Base-by-base conservation (phyloP, 1,284 basidiomycete genomes). In the Trichosporon sp. region DNA sequence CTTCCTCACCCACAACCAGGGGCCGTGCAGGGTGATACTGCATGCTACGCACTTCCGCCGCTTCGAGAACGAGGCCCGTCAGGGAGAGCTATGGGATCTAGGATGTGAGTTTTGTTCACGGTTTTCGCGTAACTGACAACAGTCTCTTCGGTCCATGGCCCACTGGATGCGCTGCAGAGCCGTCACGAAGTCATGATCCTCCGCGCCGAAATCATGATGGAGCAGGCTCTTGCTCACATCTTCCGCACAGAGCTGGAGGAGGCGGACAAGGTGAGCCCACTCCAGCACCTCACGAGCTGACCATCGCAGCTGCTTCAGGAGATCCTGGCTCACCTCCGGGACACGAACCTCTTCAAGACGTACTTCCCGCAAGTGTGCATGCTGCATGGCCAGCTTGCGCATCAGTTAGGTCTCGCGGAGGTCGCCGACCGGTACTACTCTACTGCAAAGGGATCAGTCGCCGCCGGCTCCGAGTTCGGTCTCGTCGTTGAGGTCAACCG, bases 31-130 rank as follows among this genome's bases (percentile, higher is more conserved):
- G 32, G 51, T 43, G 56, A 0, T 79, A 78, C 72, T 78, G 78
- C 61, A 74, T 63, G 5, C 70, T 81, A 4, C 65, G 75, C 2
- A 73, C 79, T 64, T 61, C 76, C 1, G 66, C 67, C 8, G 76
- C 75, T 74, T 65, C 26, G 78, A 76, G 48, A 7, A 68, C 37
- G 46, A 68, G 1, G 77, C 78, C 12, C 63, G 75, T 5, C 67
- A 71, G 0, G 79, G 78, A 1, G 81, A 81, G 66, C 73, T 80
- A 70, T 83, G 82, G 82, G 81, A 83, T 67, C 61, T 67, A n/a
- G 77, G 77, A 51, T 81, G 82, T 82, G 67, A 78, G 80, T 72
- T 14, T 26, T 26, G 26, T 26, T 26, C 26, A 26, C 26, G 26
- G 26, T 26, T 26, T 26, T 26, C 26, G 26, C 26, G 26, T 26